Conservation (phyloP, 2,329 filamentous ascomycete genomes). For the Aspergillus jensenii region DNA sequence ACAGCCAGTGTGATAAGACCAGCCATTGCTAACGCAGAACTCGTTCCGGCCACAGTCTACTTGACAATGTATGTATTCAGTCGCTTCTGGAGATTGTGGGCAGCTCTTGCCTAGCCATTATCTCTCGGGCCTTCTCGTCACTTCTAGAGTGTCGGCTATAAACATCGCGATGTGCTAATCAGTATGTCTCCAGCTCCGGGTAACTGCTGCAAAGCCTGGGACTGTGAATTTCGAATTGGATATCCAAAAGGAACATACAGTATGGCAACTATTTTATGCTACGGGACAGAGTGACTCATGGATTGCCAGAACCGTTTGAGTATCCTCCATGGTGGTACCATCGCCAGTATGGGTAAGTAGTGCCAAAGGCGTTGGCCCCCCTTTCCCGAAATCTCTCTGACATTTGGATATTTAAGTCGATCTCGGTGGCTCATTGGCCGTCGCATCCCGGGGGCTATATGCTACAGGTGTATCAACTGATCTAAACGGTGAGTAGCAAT, state of each 20-base stretch:
- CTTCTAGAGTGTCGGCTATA: neutral
- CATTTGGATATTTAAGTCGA: conserved; percentile 49
- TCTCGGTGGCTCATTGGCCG: conserved; percentile 64
- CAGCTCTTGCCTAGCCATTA: neutral
- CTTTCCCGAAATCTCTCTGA: neutral
- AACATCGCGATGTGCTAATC: conserved; percentile 9
- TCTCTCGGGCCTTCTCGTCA: neutral
- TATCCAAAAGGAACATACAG: conserved; percentile 65
- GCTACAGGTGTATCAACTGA: conserved; percentile 68
- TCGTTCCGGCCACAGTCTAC: conserved; percentile 21
- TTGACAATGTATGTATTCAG: conserved; percentile 41
- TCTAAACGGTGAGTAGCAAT: conserved; percentile 52
- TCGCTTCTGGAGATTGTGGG: neutral
- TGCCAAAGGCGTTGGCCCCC: neutral
- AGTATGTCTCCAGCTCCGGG: conserved; percentile 50
- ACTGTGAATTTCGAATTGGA: conserved; percentile 65
- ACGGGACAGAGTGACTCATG: conserved; percentile 2
- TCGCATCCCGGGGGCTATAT: conserved; percentile 64
- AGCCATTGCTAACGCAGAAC: conserved; percentile 6
- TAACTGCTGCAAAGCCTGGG: conserved; percentile 61
- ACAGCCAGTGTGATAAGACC: neutral
- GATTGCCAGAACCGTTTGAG: conserved; percentile 58
- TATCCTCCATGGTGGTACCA: conserved; percentile 67
- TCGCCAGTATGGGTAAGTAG: conserved; percentile 57
- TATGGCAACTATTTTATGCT: conserved; percentile 31